Percentiles rank a stretch among this genome's conserved stretches.
Evolutionary conservation across 257 asterid species (phyloP).

Genomic region (Asclepias syriaca): DNA sequence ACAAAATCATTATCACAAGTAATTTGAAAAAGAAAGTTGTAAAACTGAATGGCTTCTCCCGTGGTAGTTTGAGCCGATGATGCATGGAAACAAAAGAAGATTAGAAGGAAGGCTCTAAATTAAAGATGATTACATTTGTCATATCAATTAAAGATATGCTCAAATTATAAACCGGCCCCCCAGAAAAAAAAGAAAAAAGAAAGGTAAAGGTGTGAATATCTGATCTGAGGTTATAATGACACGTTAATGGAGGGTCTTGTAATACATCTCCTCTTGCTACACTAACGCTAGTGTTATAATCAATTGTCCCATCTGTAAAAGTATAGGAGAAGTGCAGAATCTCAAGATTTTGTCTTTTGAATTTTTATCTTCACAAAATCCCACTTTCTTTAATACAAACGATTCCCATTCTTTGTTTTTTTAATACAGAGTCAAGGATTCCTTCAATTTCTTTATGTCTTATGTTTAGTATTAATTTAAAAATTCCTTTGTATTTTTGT

Average conservation of each 20-base stretch:
- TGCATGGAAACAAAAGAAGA: constrained; percentile 7
- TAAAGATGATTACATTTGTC: not conserved
- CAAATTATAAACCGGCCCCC: constrained; percentile 5
- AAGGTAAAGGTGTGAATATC: not conserved
- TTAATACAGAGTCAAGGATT: too few species aligned
- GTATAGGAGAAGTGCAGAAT: not conserved
- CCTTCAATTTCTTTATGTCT: too few species aligned
- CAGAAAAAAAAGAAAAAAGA: not conserved
- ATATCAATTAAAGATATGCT: not conserved
- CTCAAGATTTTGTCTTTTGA: not conserved
- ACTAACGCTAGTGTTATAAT: not conserved
- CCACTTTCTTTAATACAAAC: too few species aligned
- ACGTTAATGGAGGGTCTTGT: not conserved
- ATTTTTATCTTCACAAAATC: not conserved
- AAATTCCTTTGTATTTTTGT: not conserved
- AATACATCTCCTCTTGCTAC: not conserved
- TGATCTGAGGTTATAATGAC: constrained; percentile 9
- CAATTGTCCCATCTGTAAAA: not conserved
- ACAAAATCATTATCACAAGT: too few species aligned
- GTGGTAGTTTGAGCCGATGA: constrained; percentile 15
- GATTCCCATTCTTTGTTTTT: too few species aligned
- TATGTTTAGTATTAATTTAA: not conserved
- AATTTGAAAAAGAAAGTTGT: not conserved
- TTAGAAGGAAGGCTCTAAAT: constrained; percentile 1
- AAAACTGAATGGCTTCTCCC: not conserved